Conservation (phyloP, 768 basidiomycete species). For the Crassisporium funariophilum region DNA sequence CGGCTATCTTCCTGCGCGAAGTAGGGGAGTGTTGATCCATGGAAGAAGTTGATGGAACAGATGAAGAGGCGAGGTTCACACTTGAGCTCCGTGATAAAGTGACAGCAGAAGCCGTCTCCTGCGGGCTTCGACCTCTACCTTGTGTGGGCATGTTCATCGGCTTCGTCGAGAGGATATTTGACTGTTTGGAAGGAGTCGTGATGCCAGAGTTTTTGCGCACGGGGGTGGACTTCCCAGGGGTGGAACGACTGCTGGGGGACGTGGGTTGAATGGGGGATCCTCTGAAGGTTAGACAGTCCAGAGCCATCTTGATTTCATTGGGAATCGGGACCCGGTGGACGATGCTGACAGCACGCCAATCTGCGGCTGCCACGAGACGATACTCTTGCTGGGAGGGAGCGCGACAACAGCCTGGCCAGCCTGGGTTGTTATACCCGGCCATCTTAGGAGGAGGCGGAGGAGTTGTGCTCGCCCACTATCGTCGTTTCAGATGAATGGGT, state of each 20-base stretch:
- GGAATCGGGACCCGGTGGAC: constrained; percentile 78
- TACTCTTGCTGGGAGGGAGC: constrained; percentile 63
- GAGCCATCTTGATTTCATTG: constrained; percentile 63
- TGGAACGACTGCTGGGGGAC: constrained; percentile 31
- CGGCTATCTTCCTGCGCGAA: constrained; percentile 48
- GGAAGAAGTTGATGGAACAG: constrained; percentile 47
- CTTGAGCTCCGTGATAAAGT: constrained; percentile 43
- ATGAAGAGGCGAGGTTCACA: constrained; percentile 42
- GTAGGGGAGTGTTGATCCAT: constrained; percentile 45
- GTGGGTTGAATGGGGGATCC: constrained; percentile 24
- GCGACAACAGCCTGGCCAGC: constrained; percentile 92
- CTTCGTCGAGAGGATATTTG: constrained; percentile 33
- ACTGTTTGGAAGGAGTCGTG: constrained; percentile 43
- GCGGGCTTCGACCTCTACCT: constrained; percentile 58
- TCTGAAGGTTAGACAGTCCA: constrained; percentile 48
- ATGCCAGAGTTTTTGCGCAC: constrained; percentile 52
- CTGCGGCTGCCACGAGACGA: constrained; percentile 65
- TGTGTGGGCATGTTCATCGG: constrained; percentile 32
- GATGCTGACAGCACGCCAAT: constrained; percentile 80
- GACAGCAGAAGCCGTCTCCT: constrained; percentile 37
- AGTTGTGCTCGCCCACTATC: constrained; percentile 71
- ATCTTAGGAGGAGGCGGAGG: constrained; percentile 53
- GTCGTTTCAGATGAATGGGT: constrained; percentile 17
- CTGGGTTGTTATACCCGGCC: constrained; percentile 65
- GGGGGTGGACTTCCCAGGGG: constrained; percentile 34